phyloP scores from a whole-genome alignment of 441 rosid genomes.

The Cnidoscolus chayamansa region DNA sequence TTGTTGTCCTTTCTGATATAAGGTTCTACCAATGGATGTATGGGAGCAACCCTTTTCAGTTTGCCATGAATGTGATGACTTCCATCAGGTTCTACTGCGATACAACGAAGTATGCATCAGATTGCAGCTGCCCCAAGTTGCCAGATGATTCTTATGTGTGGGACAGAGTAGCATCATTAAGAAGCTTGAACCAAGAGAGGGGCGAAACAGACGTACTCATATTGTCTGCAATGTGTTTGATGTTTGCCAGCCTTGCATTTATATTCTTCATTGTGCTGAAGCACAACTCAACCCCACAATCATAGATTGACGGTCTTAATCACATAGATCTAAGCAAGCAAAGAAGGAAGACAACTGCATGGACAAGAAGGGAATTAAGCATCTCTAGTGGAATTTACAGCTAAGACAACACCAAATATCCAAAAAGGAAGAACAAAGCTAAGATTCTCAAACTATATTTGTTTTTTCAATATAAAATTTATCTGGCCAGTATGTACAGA shows the following conservation, averaged over 20 bases:
- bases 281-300: conserved; percentile 29
- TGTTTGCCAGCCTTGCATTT: conserved; percentile 31
- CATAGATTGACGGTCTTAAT: not conserved
- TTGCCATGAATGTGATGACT: conserved; percentile 25
- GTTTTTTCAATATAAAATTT: not conserved
- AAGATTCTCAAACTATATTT: not conserved
- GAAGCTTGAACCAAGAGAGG: conserved; percentile 30
- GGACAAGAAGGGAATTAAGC: not conserved
- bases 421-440: not conserved
- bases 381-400: not conserved
- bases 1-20: conserved; percentile 29
- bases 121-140: conserved; percentile 30
- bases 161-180: conserved; percentile 25
- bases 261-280: conserved; percentile 27
- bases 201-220: conserved; percentile 20
- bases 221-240: conserved; percentile 27
- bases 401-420: not conserved
- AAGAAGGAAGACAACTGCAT: not conserved
- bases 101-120: conserved; percentile 23
- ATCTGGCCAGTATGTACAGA: not conserved
- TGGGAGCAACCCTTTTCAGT: conserved; percentile 37
- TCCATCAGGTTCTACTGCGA: conserved; percentile 31
- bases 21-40: conserved; percentile 33
- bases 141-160: conserved; percentile 26
- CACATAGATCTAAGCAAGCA: not conserved